phyloP scores from a whole-genome alignment of 2,329 filamentous ascomycete species.

The Tolypocladium paradoxum region DNA sequence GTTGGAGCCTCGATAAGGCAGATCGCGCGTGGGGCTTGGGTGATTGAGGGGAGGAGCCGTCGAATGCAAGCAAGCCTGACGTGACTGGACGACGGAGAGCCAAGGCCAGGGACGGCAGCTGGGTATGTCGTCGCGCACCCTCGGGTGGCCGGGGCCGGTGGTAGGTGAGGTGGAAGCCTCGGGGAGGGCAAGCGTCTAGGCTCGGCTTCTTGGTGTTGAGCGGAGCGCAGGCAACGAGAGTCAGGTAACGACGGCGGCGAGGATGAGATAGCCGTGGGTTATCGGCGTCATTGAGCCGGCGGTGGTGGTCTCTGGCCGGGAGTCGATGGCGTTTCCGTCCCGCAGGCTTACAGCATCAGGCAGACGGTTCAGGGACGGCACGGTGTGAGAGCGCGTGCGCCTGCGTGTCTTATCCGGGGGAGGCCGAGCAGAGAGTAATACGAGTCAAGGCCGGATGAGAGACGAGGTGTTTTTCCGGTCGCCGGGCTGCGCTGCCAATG shows the following conservation, averaged over 20 bases:
- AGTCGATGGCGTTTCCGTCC: neutral
- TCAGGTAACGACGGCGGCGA: conserved; percentile 42
- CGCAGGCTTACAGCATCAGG: neutral
- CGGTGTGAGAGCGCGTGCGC: conserved; percentile 1
- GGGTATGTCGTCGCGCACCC: neutral
- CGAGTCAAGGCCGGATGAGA: conserved; percentile 1
- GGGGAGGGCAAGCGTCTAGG: neutral
- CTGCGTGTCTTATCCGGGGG: conserved; percentile 6
- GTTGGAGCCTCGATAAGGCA: neutral
- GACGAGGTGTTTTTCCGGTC: neutral
- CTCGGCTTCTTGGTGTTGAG: neutral
- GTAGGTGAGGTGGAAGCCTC: neutral
- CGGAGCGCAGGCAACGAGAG: neutral
- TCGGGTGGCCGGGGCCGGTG: neutral
- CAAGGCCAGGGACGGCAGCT: neutral
- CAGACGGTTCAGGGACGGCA: neutral
- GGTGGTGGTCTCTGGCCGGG: neutral
- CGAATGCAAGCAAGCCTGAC: neutral
- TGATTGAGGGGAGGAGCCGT: neutral
- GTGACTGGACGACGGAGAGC: neutral
- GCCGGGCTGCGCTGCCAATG: conserved; percentile 3
- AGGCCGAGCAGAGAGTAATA: conserved; percentile 4
- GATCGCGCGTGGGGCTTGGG: neutral
- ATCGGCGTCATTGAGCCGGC: conserved; percentile 42
- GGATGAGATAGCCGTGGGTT: conserved; percentile 47